Percentiles rank a stretch among this genome's conserved stretches.
Conservation (phyloP, 345 rosid species). For the Nasturtium officinale region DNA sequence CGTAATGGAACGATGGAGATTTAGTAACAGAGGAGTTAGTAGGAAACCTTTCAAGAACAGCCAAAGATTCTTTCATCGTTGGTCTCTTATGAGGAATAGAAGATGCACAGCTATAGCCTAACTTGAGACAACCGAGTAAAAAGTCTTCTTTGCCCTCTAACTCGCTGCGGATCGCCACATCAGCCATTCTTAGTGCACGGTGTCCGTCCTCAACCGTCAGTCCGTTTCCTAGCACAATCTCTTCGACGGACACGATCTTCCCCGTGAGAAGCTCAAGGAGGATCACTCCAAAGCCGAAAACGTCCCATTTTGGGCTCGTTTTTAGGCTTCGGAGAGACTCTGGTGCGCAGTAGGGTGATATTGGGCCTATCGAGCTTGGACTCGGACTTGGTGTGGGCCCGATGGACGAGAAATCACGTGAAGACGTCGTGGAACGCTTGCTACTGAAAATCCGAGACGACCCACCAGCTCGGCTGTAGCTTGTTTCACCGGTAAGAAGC, state of each 20-base stretch:
- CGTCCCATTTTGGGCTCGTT: slow-evolving; percentile 90
- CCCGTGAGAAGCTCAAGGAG: slow-evolving; percentile 77
- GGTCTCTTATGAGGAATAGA: slow-evolving; percentile 86
- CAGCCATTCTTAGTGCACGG: slow-evolving; percentile 68
- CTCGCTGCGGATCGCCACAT: slow-evolving; percentile 65
- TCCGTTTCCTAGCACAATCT: slow-evolving; percentile 77
- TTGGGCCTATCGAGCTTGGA: slow-evolving; percentile 60
- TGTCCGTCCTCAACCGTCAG: slow-evolving; percentile 59
- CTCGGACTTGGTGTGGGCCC: slow-evolving; percentile 60
- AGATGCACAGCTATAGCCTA: slow-evolving; percentile 79
- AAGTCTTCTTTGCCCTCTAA: slow-evolving; percentile 81
- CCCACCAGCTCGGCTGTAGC: slow-evolving; percentile 58
- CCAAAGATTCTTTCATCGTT: slow-evolving; percentile 71
- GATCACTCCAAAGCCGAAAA: slow-evolving; percentile 75
- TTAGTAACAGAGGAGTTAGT: slow-evolving; percentile 39
- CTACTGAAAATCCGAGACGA: slow-evolving; percentile 77
- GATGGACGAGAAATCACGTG: slow-evolving; percentile 52
- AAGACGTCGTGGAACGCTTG: slow-evolving; percentile 62
- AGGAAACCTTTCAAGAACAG: slow-evolving; percentile 68
- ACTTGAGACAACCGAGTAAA: slow-evolving; percentile 68
- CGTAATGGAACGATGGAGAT: slow-evolving; percentile 39
- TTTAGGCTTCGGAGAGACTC: slow-evolving; percentile 80
- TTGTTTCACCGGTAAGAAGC: slow-evolving; percentile 63
- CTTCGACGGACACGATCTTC: slow-evolving; percentile 65
- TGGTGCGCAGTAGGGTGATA: slow-evolving; percentile 73